Evolutionary conservation across 2,329 filamentous ascomycete species (phyloP).

Genomic region (Phyllosticta paracitricarpa): DNA sequence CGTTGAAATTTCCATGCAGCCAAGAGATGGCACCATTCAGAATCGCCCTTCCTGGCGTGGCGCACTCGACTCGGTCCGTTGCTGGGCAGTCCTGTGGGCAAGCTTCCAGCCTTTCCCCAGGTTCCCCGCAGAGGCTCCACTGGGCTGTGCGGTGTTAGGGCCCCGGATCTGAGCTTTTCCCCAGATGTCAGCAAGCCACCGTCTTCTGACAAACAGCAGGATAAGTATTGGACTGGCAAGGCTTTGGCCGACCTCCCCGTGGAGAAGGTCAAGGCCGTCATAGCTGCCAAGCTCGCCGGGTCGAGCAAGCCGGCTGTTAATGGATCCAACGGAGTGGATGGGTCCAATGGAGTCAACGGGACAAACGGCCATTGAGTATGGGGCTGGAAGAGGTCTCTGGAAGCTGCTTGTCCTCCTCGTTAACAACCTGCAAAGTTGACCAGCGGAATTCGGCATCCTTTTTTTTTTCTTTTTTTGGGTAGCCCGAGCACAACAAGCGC

Average conservation of each 20-base stretch:
- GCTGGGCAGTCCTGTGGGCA: not conserved
- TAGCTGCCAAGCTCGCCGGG: conserved; percentile 21
- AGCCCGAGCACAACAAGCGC: not conserved
- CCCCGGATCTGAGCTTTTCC: conserved; percentile 8
- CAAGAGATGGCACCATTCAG: not conserved
- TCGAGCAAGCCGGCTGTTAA: not conserved
- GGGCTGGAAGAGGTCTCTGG: not conserved
- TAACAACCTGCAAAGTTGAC: not conserved
- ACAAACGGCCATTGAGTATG: not conserved
- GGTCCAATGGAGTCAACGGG: not conserved
- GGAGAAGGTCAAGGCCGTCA: conserved; percentile 46
- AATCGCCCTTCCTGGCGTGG: not conserved
- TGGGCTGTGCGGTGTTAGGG: not conserved
- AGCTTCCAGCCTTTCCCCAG: not conserved
- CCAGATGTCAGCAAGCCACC: conserved; percentile 1
- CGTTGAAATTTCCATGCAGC: conserved; percentile 12
- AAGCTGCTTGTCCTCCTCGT: not conserved
- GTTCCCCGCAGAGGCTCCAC: not conserved
- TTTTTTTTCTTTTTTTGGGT: not conserved
- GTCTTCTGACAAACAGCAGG: conserved; percentile 15
- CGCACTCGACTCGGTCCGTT: not conserved
- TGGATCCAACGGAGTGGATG: not conserved
- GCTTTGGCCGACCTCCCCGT: conserved; percentile 50
- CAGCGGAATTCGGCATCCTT: not conserved
- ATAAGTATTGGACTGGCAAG: conserved; percentile 53